Conservation (phyloP, 768 basidiomycete genomes). For the Tephrocybe sp. region DNA sequence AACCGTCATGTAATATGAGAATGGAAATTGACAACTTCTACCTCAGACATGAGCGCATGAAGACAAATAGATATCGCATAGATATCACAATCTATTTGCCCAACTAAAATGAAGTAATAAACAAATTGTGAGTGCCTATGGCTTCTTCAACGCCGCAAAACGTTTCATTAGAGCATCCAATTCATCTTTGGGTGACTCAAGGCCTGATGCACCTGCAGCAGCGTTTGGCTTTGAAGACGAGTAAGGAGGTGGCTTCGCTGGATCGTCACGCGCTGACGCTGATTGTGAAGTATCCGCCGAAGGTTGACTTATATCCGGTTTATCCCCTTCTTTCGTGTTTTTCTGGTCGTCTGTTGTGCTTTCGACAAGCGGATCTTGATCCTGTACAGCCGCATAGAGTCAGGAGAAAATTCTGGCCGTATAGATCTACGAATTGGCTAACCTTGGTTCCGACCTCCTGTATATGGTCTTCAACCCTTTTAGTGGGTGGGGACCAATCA, state of each 20-base stretch:
- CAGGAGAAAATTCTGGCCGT: not conserved
- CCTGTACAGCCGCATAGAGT: constrained; percentile 10
- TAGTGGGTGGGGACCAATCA: constrained; percentile 49
- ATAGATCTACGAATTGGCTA: constrained; percentile 13
- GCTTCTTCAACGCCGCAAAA: constrained; percentile 87
- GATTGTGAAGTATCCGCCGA: constrained; percentile 35
- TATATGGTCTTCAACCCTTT: constrained; percentile 19
- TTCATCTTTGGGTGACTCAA: constrained; percentile 52
- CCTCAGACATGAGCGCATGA: not conserved
- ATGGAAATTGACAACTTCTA: not conserved
- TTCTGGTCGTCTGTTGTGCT: constrained; percentile 14
- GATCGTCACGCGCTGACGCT: constrained; percentile 18
- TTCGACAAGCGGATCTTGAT: constrained; percentile 16
- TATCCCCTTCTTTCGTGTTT: constrained; percentile 27
- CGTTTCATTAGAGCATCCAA: constrained; percentile 75
- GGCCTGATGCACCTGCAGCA: constrained; percentile 21
- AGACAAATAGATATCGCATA: not conserved
- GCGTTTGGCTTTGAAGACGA: constrained; percentile 18
- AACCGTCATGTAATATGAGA: not conserved
- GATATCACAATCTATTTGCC: no score
- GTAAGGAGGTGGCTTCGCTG: constrained; percentile 19
- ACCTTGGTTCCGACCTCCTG: constrained; percentile 38
- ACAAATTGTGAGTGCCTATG: constrained; percentile 37
- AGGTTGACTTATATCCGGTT: constrained; percentile 36
- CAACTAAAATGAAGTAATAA: no score